These are phyloP conservation scores for Hygrocybe coccinea DNA, from an alignment of 768 basidiomycete genomes.

Conservation along the genomic window DNA sequence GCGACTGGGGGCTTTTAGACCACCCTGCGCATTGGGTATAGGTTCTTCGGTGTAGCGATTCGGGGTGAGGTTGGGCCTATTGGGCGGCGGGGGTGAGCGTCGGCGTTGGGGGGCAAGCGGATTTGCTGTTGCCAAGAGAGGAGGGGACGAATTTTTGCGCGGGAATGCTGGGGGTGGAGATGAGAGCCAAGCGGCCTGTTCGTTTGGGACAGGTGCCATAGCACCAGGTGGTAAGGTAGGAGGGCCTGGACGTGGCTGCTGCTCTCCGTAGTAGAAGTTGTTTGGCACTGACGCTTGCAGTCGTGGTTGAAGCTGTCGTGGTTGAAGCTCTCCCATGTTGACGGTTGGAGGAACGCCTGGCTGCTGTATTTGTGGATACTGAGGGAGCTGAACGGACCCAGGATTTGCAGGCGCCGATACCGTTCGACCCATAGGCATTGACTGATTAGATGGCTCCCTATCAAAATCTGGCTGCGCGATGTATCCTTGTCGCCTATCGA, in stretches of 20 bases:
- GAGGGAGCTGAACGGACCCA: slow-evolving; percentile 8
- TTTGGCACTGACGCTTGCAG: background rate
- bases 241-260: slow-evolving; percentile 4
- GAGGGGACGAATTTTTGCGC: background rate
- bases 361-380: slow-evolving; percentile 9
- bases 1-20: slow-evolving; percentile 49
- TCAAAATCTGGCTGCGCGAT: slow-evolving; percentile 14
- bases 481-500: slow-evolving; percentile 9
- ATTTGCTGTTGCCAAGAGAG: background rate
- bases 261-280: slow-evolving; percentile 4
- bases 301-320: slow-evolving; percentile 29
- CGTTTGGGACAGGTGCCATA: slow-evolving; percentile 37
- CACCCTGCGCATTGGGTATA: slow-evolving; percentile 6
- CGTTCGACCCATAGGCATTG: slow-evolving; percentile 21
- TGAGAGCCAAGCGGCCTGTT: slow-evolving; percentile 4
- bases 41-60: slow-evolving; percentile 23
- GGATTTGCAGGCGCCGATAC: slow-evolving; percentile 21
- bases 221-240: slow-evolving; percentile 47
- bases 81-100: slow-evolving; percentile 49
- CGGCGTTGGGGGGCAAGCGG: slow-evolving; percentile 26
- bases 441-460: background rate
- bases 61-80: slow-evolving; percentile 16
- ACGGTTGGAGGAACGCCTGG: slow-evolving; percentile 23
- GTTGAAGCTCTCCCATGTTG: slow-evolving; percentile 23
- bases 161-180: background rate